A percentile compares a stretch with the other conserved stretches of the same genome.
Evolutionary conservation across 1,284 basidiomycete genomes (phyloP).

Genomic region (Malassezia globosa): DNA sequence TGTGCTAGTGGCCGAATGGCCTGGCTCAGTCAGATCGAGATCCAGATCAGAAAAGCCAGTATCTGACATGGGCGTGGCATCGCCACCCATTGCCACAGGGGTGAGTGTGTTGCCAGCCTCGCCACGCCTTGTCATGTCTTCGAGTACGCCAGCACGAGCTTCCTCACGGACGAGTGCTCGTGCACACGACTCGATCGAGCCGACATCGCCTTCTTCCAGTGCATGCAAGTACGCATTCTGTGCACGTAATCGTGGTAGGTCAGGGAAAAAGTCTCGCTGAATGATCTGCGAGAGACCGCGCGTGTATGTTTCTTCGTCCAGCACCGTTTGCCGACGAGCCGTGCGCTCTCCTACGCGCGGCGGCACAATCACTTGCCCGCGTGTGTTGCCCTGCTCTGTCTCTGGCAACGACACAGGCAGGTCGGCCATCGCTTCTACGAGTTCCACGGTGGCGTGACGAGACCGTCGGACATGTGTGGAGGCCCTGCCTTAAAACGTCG

Average conservation of each 20-base stretch:
- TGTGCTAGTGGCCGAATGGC: not conserved
- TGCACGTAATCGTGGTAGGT: slow-evolving; percentile 27
- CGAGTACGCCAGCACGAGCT: slow-evolving; percentile 15
- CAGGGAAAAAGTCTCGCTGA: slow-evolving; percentile 88
- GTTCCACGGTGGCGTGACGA: too few relatives aligned
- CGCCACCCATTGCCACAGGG: slow-evolving; percentile 6
- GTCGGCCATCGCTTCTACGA: too few relatives aligned
- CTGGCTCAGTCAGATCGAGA: too few relatives aligned
- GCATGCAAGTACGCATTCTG: slow-evolving; percentile 41
- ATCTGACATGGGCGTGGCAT: not conserved
- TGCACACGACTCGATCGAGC: slow-evolving; percentile 18
- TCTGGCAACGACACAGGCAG: not conserved
- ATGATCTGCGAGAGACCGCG: slow-evolving; percentile 84
- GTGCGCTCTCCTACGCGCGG: slow-evolving; percentile 22
- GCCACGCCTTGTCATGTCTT: slow-evolving; percentile 6
- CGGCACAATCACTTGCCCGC: slow-evolving; percentile 2
- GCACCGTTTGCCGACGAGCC: slow-evolving; percentile 32
- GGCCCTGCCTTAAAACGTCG: too few relatives aligned
- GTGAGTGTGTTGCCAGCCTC: slow-evolving; percentile 1
- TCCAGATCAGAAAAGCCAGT: too few relatives aligned
- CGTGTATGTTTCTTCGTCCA: slow-evolving; percentile 79
- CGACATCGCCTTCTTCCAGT: slow-evolving; percentile 25
- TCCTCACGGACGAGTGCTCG: slow-evolving; percentile 22
- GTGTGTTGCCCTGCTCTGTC: too few relatives aligned
- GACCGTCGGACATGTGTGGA: too few relatives aligned